These are phyloP conservation scores for Annulohypoxylon nitens DNA, from an alignment of 495 filamentous ascomycete species.

Conservation along the genomic window DNA sequence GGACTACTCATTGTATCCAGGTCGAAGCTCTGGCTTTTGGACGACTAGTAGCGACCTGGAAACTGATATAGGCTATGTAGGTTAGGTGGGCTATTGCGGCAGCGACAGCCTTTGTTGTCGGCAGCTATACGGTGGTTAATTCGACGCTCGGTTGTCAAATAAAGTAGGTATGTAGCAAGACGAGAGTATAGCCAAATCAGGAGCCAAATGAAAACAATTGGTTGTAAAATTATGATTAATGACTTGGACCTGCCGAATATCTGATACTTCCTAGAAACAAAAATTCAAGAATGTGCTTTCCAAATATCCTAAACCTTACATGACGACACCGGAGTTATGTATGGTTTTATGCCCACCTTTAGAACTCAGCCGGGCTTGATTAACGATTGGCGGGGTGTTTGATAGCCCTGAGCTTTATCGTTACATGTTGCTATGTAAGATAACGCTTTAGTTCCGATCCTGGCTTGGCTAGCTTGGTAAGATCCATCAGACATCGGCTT, in stretches of 20 bases:
- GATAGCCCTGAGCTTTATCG: conserved; percentile 22
- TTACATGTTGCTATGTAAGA: background rate
- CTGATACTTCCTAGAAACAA: background rate
- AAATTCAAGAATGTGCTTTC: conserved; percentile 1
- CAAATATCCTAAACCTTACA: conserved; percentile 7
- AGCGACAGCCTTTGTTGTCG: background rate
- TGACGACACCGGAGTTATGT: conserved; percentile 43
- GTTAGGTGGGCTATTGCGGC: background rate
- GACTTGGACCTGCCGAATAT: conserved; percentile 23
- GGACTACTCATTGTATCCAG: conserved; percentile 43
- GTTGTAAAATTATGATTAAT: background rate
- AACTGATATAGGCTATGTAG: background rate
- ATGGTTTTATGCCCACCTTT: background rate
- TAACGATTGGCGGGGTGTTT: conserved; percentile 24
- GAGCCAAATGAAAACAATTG: background rate
- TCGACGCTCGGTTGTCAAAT: background rate
- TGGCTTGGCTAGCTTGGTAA: background rate
- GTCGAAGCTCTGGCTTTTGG: background rate
- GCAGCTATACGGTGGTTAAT: background rate
- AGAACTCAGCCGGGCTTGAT: no score
- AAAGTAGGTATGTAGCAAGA: conserved; percentile 6
- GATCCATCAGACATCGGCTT: conserved; percentile 34
- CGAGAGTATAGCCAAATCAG: background rate
- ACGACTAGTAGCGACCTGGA: background rate
- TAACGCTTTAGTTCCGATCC: background rate